Percentiles rank a stretch among this genome's conserved stretches.
phyloP scores from a whole-genome alignment of 768 basidiomycete genomes.

The Cystobasidium ongulense region DNA sequence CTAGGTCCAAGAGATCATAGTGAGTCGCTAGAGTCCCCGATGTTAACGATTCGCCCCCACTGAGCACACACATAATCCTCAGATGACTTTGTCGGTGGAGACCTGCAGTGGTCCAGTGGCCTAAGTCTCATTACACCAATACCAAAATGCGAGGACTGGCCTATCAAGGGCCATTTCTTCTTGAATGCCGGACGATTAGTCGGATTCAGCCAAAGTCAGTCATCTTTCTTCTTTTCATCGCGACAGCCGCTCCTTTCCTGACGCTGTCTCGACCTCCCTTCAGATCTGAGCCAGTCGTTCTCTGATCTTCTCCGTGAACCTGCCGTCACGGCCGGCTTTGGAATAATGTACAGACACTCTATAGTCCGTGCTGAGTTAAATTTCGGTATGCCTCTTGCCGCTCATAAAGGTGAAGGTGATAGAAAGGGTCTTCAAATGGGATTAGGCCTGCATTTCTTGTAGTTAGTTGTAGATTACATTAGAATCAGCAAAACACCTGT shows the following conservation, averaged over 20 bases:
- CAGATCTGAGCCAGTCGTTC: conserved; percentile 49
- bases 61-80: too few relatives aligned
- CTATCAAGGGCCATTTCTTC: conserved; percentile 70
- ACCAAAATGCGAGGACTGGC: conserved; percentile 68
- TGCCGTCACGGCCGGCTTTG: conserved; percentile 70
- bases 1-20: conserved; percentile 63
- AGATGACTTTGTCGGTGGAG: conserved; percentile 82
- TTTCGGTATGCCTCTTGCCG: conserved; percentile 71
- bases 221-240: conserved; percentile 3
- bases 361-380: conserved; percentile 80
- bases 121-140: conserved; percentile 66
- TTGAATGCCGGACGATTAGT: conserved; percentile 73
- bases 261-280: conserved; percentile 44
- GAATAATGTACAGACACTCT: conserved; percentile 72
- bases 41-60: too few relatives aligned
- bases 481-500: neutral
- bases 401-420: conserved; percentile 58
- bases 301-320: conserved; percentile 48
- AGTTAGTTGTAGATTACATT: conserved; percentile 42
- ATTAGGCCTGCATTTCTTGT: conserved; percentile 71
- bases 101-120: conserved; percentile 69
- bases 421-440: conserved; percentile 71
- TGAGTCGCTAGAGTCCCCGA: too few relatives aligned
- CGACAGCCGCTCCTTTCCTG: neutral
- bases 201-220: conserved; percentile 54